Evolutionary conservation across 73 alveolate genomes (phyloP), one percentile per base, ranked within the genome.

Genomic region (Paramecium caudatum): DNA sequence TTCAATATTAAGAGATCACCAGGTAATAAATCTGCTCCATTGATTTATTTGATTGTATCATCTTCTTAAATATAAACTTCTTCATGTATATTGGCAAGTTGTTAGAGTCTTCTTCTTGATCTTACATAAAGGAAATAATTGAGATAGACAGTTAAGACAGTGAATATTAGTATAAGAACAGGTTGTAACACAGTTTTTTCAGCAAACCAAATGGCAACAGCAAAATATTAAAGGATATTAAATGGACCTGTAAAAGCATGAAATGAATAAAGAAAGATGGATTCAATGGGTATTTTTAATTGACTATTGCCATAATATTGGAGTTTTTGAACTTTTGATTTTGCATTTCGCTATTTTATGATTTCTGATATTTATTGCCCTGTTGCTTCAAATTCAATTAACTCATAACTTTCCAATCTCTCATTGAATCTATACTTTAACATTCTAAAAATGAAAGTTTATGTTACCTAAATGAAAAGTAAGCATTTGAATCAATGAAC

Each of bases 201-300:
- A 19, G 69, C 88, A 74, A 74, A 74, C 88, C 88, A 74, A 0
- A 74, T 39, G 0, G 69, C 88, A 74, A 74, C 47, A 19, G 88
- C 62, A 37, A 74, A 74, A 74, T 74, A 41, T 74, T 74, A 23
- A 9, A 74, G 37, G 43, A 41, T 41, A 55, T 55, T 55, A 10
- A 55, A 55, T 55, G 80, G 80, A 55, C 80, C 80, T 55, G 80
- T 55, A 55, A 55, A 55, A 10, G 80, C 80, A 55, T 55, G 41
- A 12, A 55, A 55, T 23, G 80, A 55, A 55, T 55, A 55, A 0
- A 55, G 23, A 23, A 55, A 55, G 8, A 55, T 55, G 2, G 80
- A 55, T 55, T 55, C 80, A 27, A 55, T 55, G 8, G 80, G 80
- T 7, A 55, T 55, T 27, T 55, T 55, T 27, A 55, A 43, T 55